A percentile compares a stretch with the other conserved stretches of the same genome.
phyloP scores from a whole-genome alignment of 2,329 filamentous ascomycete species.

The Curvularia verruculosa region DNA sequence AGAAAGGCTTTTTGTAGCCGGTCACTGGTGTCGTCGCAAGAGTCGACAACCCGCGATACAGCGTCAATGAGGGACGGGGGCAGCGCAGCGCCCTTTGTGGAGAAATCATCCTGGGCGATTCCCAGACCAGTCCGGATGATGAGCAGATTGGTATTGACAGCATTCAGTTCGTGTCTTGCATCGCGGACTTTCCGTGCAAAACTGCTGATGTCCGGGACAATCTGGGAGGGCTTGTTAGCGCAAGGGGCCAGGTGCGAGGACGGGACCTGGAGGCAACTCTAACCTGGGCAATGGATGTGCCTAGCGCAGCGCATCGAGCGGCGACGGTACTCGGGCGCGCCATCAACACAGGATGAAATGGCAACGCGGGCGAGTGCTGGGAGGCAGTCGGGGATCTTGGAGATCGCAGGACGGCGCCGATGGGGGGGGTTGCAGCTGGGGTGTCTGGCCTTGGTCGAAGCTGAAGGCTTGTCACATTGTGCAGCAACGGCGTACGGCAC shows the following conservation, averaged over 20 bases:
- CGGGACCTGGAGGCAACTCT: conserved; percentile 12
- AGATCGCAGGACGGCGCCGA: background rate
- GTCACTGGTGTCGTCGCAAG: conserved; percentile 35
- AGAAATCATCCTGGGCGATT: conserved; percentile 43
- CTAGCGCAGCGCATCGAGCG: conserved; percentile 43
- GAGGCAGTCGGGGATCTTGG: conserved; percentile 7
- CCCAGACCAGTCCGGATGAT: conserved; percentile 41
- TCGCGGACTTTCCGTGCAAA: conserved; percentile 43
- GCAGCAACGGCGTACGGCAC: conserved; percentile 15
- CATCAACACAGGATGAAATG: conserved; percentile 24
- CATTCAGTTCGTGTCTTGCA: conserved; percentile 41
- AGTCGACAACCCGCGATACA: conserved; percentile 38
- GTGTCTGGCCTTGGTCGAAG: conserved; percentile 12
- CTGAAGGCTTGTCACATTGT: conserved; percentile 17
- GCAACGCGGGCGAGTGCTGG: conserved; percentile 2
- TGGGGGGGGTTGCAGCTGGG: background rate
- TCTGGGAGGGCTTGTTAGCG: conserved; percentile 27
- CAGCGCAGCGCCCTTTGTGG: conserved; percentile 22
- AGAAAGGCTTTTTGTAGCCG: conserved; percentile 39
- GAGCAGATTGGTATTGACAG: conserved; percentile 40
- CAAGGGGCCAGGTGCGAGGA: conserved; percentile 8
- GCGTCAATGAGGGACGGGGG: conserved; percentile 35
- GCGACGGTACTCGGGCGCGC: conserved; percentile 37
- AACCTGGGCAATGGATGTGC: conserved; percentile 40
- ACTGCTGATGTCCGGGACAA: conserved; percentile 36